Evolutionary conservation across 257 asterid species (phyloP).

Genomic region (Primulina huaijiensis): DNA sequence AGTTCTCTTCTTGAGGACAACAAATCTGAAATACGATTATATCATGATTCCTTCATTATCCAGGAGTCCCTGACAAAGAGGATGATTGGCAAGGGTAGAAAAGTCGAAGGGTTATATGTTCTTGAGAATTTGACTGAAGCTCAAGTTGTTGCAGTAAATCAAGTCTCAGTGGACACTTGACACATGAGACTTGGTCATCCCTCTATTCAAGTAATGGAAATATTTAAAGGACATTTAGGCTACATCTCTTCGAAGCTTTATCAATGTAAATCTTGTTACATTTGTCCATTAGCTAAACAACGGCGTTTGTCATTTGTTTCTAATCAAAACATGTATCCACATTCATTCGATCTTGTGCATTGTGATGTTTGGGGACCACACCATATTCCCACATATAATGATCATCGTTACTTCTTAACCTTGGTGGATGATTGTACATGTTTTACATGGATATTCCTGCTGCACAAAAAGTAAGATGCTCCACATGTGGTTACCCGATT

Average conservation of each 20-base stretch:
- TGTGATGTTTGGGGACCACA: background rate
- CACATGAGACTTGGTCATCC: too few relatives aligned
- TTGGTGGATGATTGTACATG: background rate
- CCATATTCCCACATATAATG: background rate
- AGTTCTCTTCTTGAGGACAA: background rate
- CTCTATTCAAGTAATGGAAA: too few relatives aligned
- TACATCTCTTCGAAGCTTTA: too few relatives aligned
- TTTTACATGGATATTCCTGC: background rate
- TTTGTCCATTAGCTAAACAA: background rate
- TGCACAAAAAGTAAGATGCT: background rate
- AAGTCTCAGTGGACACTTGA: too few relatives aligned
- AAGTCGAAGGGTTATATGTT: too few relatives aligned
- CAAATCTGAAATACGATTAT: accelerated
- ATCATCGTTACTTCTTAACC: background rate
- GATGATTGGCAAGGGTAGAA: too few relatives aligned
- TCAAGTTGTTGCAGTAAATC: too few relatives aligned
- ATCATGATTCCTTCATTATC: background rate
- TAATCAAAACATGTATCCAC: too few relatives aligned
- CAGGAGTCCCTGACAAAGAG: background rate
- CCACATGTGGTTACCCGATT: too few relatives aligned
- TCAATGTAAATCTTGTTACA: too few relatives aligned
- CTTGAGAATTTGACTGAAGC: too few relatives aligned
- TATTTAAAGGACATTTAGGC: too few relatives aligned
- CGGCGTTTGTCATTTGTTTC: background rate
- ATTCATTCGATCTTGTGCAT: background rate